Base-by-base conservation (phyloP, 2,329 filamentous ascomycete species). In the Capronia americana region DNA sequence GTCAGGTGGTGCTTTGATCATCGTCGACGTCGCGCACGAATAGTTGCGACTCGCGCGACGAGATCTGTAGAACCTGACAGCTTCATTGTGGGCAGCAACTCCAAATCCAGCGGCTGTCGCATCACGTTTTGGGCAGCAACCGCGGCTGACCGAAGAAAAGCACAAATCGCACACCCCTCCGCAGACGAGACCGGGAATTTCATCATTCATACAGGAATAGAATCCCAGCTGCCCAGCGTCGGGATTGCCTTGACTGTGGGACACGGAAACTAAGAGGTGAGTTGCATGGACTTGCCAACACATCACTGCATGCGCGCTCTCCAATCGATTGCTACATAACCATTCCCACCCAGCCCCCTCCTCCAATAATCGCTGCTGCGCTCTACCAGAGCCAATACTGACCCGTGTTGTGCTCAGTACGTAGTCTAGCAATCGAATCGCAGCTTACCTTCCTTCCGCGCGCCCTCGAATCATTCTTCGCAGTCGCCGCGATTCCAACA, bases 251-350 rank as follows among this genome's bases (percentile, higher is more conserved):
- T 66, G 46, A 56, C 50, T 51, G 65, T 70, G 68, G 65, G 65
- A 70, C 53, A 55, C 65, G 64, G 60, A 66, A n/a, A 66, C 67
- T 66, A 66, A 61, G 34, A 69, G 69, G 69, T 72, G 66, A 71
- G 70, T 69, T 67, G 69, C 68, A 70, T 69, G 68, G 66, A 59
- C 30, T 59, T 72, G 69, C 69, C 69, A 71, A 61, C 70, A 66
- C 70, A 71, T 71, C 67, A 61, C 57, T 71, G 68, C 65, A 67
- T 64, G 54, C 64, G 66, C 66, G 64, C 66, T 44, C 64, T 70
- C 69, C 69, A 70, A 71, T 71, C 58, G 65, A 69, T 59, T 58
- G 65, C 68, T 67, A 68, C 60, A 61, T 66, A 41, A 67, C 57
- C 61, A 63, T 61, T 56, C 57, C 68, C 69, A 66, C 67, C 57